Base-by-base conservation (phyloP, 2,329 filamentous ascomycete genomes). In the Tolypocladium paradoxum region DNA sequence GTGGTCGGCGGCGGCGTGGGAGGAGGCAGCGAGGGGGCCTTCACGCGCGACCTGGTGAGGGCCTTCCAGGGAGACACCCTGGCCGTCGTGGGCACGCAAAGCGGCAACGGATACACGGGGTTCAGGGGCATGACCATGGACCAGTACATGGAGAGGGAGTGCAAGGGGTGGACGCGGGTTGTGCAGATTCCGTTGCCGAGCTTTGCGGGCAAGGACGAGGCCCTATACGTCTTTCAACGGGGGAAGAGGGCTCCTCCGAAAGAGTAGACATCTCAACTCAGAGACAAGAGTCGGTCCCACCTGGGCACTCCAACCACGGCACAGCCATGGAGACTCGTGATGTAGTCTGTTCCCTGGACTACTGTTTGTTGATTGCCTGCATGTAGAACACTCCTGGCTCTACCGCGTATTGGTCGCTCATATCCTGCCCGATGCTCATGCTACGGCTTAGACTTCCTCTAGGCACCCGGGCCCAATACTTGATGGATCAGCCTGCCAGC, bases 161-260 rank as follows among this genome's bases (percentile, higher is more conserved):
- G 80, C 59, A 65, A 62, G 29, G 73, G 71, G 1, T 90, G 83
- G 78, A 73, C 76, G 49, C 77, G 79, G 65, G 73, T 79, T 2
- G 74, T 80, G 16, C 83, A 86, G 70, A 74, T 89, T 56, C 77
- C 85, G 4, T 65, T 90, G 62, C 85, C 85, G 24, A 88, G 84
- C 65, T 90, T 90, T 68, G 81, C 85, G 3, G 86, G 83, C 31
- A 90, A 90, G 66, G 87, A 90, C 60, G 86, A 90, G 68, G 86
- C 82, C 0, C 62, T 90, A 53, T 90, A 83, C 67, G 76, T 88
- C 22, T 89, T 85, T 58, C 74, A 78, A 60, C 65, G 75, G 52
- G 73, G 74, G 18, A 61, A 70, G n/a, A 65, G 69, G 55, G 72
- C 66, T 22, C 65, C 65, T 9, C n/a, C 34, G 12, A 38, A 35